Evolutionary conservation across 164 flowering plant species (phyloP).

Genomic region (Nymphaea colorata): DNA sequence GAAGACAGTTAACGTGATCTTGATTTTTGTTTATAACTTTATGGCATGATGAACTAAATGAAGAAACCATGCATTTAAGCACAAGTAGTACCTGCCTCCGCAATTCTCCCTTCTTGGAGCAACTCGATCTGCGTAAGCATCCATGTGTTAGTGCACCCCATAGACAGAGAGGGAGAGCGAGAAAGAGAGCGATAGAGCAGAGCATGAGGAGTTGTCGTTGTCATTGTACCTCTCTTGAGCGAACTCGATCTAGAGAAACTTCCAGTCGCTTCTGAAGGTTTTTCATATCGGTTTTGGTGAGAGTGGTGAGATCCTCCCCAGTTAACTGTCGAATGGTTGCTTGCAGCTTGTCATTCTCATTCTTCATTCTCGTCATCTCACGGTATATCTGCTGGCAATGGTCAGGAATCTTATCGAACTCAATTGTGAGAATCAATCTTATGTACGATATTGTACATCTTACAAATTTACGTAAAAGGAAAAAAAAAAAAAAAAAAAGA

Average conservation of each 20-base stretch:
- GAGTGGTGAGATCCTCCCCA: constrained; percentile 23
- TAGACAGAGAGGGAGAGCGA: not conserved
- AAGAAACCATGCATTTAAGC: not conserved
- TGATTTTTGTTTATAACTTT: not conserved
- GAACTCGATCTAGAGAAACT: constrained; percentile 22
- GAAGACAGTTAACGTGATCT: not conserved
- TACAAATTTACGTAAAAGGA: not conserved
- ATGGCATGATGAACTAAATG: not conserved
- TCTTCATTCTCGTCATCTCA: constrained; percentile 26
- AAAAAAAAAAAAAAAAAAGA: not conserved
- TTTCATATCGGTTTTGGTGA: constrained; percentile 17
- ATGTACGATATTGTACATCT: too few species aligned
- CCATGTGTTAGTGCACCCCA: not conserved
- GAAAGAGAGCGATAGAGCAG: constrained; percentile 2
- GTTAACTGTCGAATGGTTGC: constrained; percentile 17
- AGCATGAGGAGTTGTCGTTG: not conserved
- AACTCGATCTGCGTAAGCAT: constrained; percentile 22
- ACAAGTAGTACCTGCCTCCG: constrained; percentile 22
- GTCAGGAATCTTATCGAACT: too few species aligned
- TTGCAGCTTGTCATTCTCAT: constrained; percentile 28
- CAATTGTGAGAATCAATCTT: too few species aligned
- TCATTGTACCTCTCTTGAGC: constrained; percentile 28
- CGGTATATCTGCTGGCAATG: constrained; percentile 14
- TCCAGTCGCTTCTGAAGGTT: constrained; percentile 29
- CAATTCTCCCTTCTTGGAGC: constrained; percentile 34